Percentiles rank a stretch among this genome's conserved stretches.
These are phyloP conservation scores for Phaeosphaeria sp. DNA, from an alignment of 2,329 filamentous ascomycete genomes.

Conservation along the genomic window DNA sequence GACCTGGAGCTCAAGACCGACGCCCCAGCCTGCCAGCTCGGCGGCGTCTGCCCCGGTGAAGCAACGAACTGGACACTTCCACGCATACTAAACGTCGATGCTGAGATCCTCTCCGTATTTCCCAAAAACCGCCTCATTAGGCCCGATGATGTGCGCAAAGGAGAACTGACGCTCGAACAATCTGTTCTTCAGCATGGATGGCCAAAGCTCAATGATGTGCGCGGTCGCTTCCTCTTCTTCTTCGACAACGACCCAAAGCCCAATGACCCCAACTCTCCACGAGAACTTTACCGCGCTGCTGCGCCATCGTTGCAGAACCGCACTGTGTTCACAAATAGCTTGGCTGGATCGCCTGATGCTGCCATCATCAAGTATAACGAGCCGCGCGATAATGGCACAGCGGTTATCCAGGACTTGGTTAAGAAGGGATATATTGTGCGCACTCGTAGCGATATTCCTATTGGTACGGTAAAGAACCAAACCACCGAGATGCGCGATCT, in stretches of 20 bases:
- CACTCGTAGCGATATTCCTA: slow-evolving; percentile 56
- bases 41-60: slow-evolving; percentile 48
- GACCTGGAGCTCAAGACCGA: slow-evolving; percentile 59
- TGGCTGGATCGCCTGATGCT: slow-evolving; percentile 54
- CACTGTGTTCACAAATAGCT: slow-evolving; percentile 57
- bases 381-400: slow-evolving; percentile 44
- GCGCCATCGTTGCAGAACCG: slow-evolving; percentile 51
- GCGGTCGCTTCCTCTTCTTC: slow-evolving; percentile 58
- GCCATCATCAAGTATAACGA: slow-evolving; percentile 61
- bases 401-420: slow-evolving; percentile 54
- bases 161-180: slow-evolving; percentile 54
- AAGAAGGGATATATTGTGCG: slow-evolving; percentile 58
- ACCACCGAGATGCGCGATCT: slow-evolving; percentile 53
- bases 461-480: slow-evolving; percentile 51
- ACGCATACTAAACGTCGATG: slow-evolving; percentile 53
- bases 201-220: slow-evolving; percentile 54
- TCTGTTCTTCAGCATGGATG: slow-evolving; percentile 57
- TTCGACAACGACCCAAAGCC: slow-evolving; percentile 58
- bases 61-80: slow-evolving; percentile 54
- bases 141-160: slow-evolving; percentile 55
- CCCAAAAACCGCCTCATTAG: slow-evolving; percentile 50
- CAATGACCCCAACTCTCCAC: slow-evolving; percentile 32
- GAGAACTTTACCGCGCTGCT: slow-evolving; percentile 49
- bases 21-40: slow-evolving; percentile 39
- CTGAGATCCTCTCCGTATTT: slow-evolving; percentile 56